Evolutionary conservation across 1,284 basidiomycete species (phyloP).

Genomic region (Microbotryum intermedium): DNA sequence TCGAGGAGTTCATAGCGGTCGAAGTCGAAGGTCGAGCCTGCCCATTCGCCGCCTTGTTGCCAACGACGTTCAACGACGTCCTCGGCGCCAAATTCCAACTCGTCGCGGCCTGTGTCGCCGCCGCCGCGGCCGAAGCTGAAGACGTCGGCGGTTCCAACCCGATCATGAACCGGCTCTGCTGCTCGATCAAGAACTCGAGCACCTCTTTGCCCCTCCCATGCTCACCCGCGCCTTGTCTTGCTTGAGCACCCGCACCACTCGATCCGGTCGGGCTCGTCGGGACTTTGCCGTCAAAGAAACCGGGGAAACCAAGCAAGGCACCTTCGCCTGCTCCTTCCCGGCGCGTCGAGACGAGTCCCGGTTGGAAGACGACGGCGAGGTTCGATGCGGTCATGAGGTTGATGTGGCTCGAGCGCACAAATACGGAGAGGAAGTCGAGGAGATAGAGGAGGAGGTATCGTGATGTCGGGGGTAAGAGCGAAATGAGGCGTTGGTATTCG

Average conservation of each 20-base stretch:
- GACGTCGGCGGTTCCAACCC: conserved; percentile 58
- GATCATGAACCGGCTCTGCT: conserved; percentile 77
- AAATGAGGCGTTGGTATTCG: conserved; percentile 76
- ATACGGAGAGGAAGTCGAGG: conserved; percentile 87
- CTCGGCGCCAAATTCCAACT: not conserved
- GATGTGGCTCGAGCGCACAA: conserved; percentile 78
- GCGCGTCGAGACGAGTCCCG: conserved; percentile 81
- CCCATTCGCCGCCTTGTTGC: not conserved
- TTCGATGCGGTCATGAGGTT: conserved; percentile 95
- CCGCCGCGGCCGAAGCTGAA: not conserved
- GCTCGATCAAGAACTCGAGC: conserved; percentile 84
- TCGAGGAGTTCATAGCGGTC: not conserved
- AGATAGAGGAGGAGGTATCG: conserved; percentile 94
- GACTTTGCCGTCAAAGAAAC: conserved; percentile 21
- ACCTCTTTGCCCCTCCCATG: conserved; percentile 81
- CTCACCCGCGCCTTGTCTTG: conserved; percentile 51
- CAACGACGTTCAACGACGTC: not conserved
- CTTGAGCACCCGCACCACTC: not conserved
- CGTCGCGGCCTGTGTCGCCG: not conserved
- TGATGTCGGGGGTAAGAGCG: conserved; percentile 73
- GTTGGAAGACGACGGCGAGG: conserved; percentile 88
- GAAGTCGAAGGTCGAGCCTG: not conserved
- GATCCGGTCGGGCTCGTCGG: conserved; percentile 1
- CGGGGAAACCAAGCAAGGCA: conserved; percentile 38
- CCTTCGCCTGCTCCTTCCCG: conserved; percentile 70